Percentiles rank a stretch among this genome's conserved stretches.
Evolutionary conservation across 1,284 basidiomycete species (phyloP).

Genomic region (Fomitopsis palustris): DNA sequence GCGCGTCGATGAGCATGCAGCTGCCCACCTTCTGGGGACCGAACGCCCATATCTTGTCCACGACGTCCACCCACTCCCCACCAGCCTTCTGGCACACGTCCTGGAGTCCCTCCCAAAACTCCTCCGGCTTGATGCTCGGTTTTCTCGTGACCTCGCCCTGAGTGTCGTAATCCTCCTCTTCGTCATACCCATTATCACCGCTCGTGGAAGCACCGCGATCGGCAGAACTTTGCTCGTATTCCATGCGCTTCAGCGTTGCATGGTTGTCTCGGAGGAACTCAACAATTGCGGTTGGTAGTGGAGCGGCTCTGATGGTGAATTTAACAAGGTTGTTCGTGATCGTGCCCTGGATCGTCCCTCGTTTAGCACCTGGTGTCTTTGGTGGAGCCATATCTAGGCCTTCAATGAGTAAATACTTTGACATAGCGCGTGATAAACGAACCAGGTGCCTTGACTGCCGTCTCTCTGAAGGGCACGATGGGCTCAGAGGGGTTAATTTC

Average conservation of each 20-base stretch:
- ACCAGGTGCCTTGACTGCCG: slow-evolving; percentile 81
- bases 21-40: slow-evolving; percentile 88
- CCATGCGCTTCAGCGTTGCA: slow-evolving; percentile 50
- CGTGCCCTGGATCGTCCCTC: slow-evolving; percentile 78
- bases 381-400: slow-evolving; percentile 80
- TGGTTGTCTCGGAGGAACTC: slow-evolving; percentile 79
- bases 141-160: slow-evolving; percentile 58
- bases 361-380: slow-evolving; percentile 67
- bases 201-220: slow-evolving; percentile 24
- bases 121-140: slow-evolving; percentile 64
- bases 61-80: slow-evolving; percentile 77
- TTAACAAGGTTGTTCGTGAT: slow-evolving; percentile 72
- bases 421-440: slow-evolving; percentile 14
- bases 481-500: slow-evolving; percentile 93
- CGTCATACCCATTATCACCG: slow-evolving; percentile 35
- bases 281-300: slow-evolving; percentile 67
- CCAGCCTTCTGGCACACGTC: slow-evolving; percentile 67
- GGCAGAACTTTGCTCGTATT: slow-evolving; percentile 41
- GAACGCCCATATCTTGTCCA: slow-evolving; percentile 84
- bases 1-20: slow-evolving; percentile 81
- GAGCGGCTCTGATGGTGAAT: slow-evolving; percentile 83
- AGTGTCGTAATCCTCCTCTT: slow-evolving; percentile 39
- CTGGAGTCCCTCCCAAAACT: slow-evolving; percentile 81
- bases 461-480: slow-evolving; percentile 98
- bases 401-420: slow-evolving; percentile 6